Evolutionary conservation across 2,329 filamentous ascomycete genomes (phyloP).

Genomic region (Fusarium nanum): DNA sequence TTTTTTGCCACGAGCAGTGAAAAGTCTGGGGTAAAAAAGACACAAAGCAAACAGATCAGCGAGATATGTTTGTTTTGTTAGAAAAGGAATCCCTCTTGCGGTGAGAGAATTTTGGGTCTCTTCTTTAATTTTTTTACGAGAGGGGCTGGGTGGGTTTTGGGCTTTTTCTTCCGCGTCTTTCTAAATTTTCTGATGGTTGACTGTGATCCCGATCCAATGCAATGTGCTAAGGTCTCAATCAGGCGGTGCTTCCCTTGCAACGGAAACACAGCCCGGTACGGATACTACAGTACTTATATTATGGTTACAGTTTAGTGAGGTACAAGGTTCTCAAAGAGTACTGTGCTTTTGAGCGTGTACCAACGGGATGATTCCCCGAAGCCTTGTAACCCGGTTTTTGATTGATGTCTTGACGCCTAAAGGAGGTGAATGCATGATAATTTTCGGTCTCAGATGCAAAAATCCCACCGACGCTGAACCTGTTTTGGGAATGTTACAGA

Average conservation of each 20-base stretch:
- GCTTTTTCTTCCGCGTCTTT: neutral
- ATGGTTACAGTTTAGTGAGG: slow-evolving; percentile 14
- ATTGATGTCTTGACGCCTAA: slow-evolving; percentile 21
- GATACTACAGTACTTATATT: neutral
- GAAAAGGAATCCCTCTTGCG: slow-evolving; percentile 18
- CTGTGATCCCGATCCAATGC: slow-evolving; percentile 32
- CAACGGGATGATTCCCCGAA: slow-evolving; percentile 5
- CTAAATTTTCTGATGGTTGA: neutral
- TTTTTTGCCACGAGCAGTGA: neutral
- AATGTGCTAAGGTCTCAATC: slow-evolving; percentile 38
- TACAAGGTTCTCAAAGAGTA: slow-evolving; percentile 6
- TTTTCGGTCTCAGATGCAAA: slow-evolving; percentile 18
- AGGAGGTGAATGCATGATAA: slow-evolving; percentile 12
- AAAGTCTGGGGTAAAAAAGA: neutral
- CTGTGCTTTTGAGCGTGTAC: neutral
- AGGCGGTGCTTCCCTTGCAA: slow-evolving; percentile 29
- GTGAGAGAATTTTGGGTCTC: slow-evolving; percentile 44
- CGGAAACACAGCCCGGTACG: neutral
- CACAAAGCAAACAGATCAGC: neutral
- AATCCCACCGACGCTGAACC: slow-evolving; percentile 33
- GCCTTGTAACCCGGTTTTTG: slow-evolving; percentile 1
- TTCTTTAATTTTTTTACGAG: neutral
- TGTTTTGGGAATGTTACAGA: slow-evolving; percentile 6
- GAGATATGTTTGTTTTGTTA: slow-evolving; percentile 24
- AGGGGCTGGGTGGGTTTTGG: slow-evolving; percentile 14